phyloP scores from a whole-genome alignment of 352 stramenopile genomes.

The Pseudoperonospora humuli region DNA sequence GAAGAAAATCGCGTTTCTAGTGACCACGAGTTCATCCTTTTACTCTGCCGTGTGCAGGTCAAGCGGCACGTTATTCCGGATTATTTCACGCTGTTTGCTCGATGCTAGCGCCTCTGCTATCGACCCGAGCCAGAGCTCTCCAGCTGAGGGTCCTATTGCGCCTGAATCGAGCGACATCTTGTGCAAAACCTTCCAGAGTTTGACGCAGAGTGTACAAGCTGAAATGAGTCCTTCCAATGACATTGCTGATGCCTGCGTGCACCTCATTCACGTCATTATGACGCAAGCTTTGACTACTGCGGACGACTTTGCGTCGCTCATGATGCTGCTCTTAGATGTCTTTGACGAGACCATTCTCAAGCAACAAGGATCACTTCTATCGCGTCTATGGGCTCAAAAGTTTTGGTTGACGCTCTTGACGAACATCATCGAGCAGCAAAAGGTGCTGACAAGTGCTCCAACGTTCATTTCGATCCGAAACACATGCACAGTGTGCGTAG shows the following conservation, averaged over 20 bases:
- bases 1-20: conserved; percentile 37
- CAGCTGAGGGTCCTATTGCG: background rate
- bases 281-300: conserved; percentile 36
- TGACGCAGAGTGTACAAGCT: conserved; percentile 9
- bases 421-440: conserved; percentile 38
- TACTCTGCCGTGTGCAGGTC: conserved; percentile 47
- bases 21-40: conserved; percentile 41
- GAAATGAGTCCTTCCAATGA: background rate
- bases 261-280: conserved; percentile 34
- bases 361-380: background rate
- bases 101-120: background rate
- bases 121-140: background rate
- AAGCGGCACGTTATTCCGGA: conserved; percentile 35
- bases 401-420: conserved; percentile 61
- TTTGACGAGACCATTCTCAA: conserved; percentile 30
- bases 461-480: conserved; percentile 52
- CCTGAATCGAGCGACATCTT: background rate
- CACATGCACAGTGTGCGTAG: conserved; percentile 40
- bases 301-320: conserved; percentile 52
- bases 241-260: conserved; percentile 29
- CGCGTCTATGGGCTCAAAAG: conserved; percentile 30
- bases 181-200: conserved; percentile 6
- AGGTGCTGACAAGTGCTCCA: conserved; percentile 33
- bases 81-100: conserved; percentile 28
- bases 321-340: conserved; percentile 54